Evolutionary conservation across 495 filamentous ascomycete genomes (phyloP).

Genomic region (Platismatia glauca): DNA sequence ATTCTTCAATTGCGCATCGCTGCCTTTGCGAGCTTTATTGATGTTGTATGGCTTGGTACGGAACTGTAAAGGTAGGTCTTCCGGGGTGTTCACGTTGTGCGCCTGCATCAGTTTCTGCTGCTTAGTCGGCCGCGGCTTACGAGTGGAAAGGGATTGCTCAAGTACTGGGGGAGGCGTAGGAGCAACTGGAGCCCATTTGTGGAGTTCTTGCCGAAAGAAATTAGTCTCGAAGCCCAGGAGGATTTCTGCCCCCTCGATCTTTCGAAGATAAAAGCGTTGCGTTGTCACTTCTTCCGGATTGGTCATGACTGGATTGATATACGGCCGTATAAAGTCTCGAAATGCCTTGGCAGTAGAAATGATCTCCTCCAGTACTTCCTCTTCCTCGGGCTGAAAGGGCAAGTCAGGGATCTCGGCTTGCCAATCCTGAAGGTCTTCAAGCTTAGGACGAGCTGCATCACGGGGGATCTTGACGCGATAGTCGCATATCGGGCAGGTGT

Average conservation of each 20-base stretch:
- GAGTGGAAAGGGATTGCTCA: slow-evolving; percentile 80
- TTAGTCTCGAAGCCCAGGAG: slow-evolving; percentile 89
- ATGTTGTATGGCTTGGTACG: slow-evolving; percentile 60
- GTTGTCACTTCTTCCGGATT: slow-evolving; percentile 79
- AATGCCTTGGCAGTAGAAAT: slow-evolving; percentile 77
- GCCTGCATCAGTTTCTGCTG: slow-evolving; percentile 90
- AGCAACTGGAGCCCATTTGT: slow-evolving; percentile 92
- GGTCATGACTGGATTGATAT: slow-evolving; percentile 70
- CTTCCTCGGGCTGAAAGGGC: slow-evolving; percentile 95
- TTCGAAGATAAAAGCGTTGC: slow-evolving; percentile 94
- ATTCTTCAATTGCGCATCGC: slow-evolving; percentile 25
- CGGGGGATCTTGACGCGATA: slow-evolving; percentile 96
- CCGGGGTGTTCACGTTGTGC: slow-evolving; percentile 75
- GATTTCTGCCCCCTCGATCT: slow-evolving; percentile 97
- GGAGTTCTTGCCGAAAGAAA: slow-evolving; percentile 91
- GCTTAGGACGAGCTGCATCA: slow-evolving; percentile 91
- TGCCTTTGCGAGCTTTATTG: slow-evolving; percentile 31
- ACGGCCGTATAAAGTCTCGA: slow-evolving; percentile 67
- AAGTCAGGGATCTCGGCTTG: slow-evolving; percentile 71
- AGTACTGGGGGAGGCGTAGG: slow-evolving; percentile 72
- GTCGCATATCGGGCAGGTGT: slow-evolving; percentile 97
- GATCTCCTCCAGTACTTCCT: slow-evolving; percentile 73
- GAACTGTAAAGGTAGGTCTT: slow-evolving; percentile 74
- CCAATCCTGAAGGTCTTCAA: slow-evolving; percentile 86
- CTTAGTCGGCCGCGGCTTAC: slow-evolving; percentile 95